A percentile compares a stretch with the other conserved stretches of the same genome.
These are phyloP conservation scores for Akanthomyces dipterigenus DNA, from an alignment of 2,329 filamentous ascomycete species.

Conservation along the genomic window DNA sequence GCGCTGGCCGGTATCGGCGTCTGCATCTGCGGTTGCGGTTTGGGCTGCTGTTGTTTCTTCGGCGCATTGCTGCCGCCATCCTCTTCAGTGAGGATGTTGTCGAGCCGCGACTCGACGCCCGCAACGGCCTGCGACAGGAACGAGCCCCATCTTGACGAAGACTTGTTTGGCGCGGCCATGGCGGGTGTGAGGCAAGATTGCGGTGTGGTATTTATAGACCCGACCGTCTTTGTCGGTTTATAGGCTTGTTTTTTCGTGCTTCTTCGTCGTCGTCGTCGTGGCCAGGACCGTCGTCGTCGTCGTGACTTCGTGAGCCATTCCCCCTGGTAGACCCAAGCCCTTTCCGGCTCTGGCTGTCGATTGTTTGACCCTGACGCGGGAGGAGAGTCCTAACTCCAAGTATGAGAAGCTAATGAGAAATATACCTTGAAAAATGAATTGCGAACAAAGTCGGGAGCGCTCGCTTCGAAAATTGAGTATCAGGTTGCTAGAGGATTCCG, in stretches of 20 bases:
- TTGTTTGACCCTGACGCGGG: neutral
- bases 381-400: neutral
- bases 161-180: constrained; percentile 45
- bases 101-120: constrained; percentile 86
- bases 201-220: neutral
- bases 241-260: neutral
- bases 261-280: neutral
- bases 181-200: constrained; percentile 5
- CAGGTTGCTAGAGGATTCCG: neutral
- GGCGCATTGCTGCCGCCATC: constrained; percentile 36
- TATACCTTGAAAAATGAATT: neutral
- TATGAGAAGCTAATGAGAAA: neutral
- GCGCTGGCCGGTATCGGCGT: constrained; percentile 9
- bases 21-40: constrained; percentile 21
- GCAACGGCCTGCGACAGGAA: constrained; percentile 87
- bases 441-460: neutral
- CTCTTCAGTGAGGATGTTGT: constrained; percentile 82
- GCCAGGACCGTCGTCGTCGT: neutral
- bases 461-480: neutral
- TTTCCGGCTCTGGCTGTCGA: neutral
- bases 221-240: neutral
- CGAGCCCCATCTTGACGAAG: constrained; percentile 62
- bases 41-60: constrained; percentile 23
- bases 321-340: neutral
- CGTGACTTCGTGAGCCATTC: constrained; percentile 2